phyloP scores from a whole-genome alignment of 371 early-diverging fungal genomes.

The Mortierella sp. region DNA sequence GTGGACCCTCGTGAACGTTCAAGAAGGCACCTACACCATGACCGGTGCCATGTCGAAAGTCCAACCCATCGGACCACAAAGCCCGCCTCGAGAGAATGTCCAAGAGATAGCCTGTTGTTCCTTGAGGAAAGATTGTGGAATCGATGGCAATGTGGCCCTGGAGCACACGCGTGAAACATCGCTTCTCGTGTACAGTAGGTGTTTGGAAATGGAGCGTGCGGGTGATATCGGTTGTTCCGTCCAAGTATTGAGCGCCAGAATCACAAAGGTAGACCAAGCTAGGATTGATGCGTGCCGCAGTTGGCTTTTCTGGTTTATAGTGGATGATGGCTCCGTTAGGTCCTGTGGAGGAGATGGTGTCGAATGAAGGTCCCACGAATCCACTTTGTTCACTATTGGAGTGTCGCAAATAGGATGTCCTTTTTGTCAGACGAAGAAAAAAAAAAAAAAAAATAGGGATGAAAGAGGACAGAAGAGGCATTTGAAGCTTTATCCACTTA shows the following conservation, averaged over 20 bases:
- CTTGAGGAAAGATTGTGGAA: constrained; percentile 83
- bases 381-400: constrained; percentile 64
- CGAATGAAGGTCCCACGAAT: constrained; percentile 94
- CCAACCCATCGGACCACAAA: constrained; percentile 95
- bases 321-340: constrained; percentile 99
- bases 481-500: constrained; percentile 3
- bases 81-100: constrained; percentile 93
- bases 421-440: background rate
- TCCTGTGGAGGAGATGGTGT: constrained; percentile 96
- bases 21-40: constrained; percentile 99
- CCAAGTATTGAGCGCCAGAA: constrained; percentile 97
- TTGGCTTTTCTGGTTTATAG: constrained; percentile 89
- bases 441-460: no score
- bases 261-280: constrained; percentile 94
- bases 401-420: background rate
- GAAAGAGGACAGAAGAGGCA: background rate
- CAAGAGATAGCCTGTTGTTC: constrained; percentile 88
- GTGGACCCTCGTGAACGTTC: constrained; percentile 99
- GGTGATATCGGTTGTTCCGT: constrained; percentile 99
- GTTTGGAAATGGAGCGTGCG: constrained; percentile 95
- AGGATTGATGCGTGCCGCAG: constrained; percentile 71
- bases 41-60: constrained; percentile 98
- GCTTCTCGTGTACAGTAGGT: constrained; percentile 88
- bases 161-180: constrained; percentile 97
- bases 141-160: constrained; percentile 98